Percentiles rank a stretch among this genome's conserved stretches.
phyloP scores from a whole-genome alignment of 495 filamentous ascomycete species.

The Achaetomiella virescens region DNA sequence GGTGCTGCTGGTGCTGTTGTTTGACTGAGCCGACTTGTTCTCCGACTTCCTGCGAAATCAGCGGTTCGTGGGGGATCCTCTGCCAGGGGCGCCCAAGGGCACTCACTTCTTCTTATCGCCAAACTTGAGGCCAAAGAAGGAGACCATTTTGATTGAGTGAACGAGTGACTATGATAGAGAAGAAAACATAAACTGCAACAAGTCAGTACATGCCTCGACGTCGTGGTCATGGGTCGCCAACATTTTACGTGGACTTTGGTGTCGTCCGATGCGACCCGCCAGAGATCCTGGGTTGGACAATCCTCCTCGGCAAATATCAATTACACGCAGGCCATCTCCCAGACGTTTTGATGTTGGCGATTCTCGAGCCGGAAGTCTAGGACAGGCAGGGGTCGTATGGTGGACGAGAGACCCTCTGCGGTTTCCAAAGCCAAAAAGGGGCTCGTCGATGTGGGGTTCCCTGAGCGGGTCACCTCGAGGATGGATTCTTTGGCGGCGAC shows the following conservation, averaged over 20 bases:
- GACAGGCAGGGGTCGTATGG: not conserved
- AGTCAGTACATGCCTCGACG: not conserved
- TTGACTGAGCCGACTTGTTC: slow-evolving; percentile 13
- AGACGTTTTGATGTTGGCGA: not conserved
- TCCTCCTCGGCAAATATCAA: not conserved
- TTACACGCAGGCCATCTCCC: slow-evolving; percentile 2
- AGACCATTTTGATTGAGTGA: slow-evolving; percentile 46
- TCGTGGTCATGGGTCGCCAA: not conserved
- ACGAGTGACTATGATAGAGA: slow-evolving; percentile 12
- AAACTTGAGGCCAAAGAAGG: slow-evolving; percentile 45
- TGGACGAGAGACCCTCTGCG: not conserved
- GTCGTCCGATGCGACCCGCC: not conserved
- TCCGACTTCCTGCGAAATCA: slow-evolving; percentile 32
- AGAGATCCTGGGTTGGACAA: not conserved
- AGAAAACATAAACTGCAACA: slow-evolving; percentile 17
- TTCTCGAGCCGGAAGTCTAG: not conserved
- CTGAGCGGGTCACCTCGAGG: not conserved
- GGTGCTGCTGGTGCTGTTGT: slow-evolving; percentile 16
- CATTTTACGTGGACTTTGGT: not conserved
- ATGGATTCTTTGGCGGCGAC: not conserved
- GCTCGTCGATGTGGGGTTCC: slow-evolving; percentile 9
- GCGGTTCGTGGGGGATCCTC: slow-evolving; percentile 8
- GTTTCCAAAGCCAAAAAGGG: not conserved
- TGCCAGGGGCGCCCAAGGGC: not conserved
- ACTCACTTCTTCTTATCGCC: slow-evolving; percentile 47